Base-by-base conservation (phyloP, 1,139 yeast genomes). In the Suhomyces panamericanus region DNA sequence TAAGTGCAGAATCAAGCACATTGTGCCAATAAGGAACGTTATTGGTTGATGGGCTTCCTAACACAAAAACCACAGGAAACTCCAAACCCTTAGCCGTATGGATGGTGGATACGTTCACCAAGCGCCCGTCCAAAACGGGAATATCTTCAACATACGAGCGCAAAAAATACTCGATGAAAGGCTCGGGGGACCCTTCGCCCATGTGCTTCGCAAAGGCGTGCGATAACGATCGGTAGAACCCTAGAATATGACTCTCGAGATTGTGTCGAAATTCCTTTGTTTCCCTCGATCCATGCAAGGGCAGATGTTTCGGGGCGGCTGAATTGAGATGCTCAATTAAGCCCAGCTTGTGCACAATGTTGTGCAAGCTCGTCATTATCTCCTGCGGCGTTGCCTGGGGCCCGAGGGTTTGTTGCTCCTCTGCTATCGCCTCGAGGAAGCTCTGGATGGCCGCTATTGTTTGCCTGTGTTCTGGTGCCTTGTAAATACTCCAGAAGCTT, bases 11-110 rank as follows among this genome's bases (percentile, higher is more conserved):
- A 13, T 36, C 39, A 29, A 51, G 43, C 6, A 56, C 24, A 1
- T 60, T 45, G 15, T 53, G 52, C 71, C 66, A 57, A 52, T 49
- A 45, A 50, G 55, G 43, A 20, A 45, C 41, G 33, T 33, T 29
- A 17, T 36, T 32, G 38, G 35, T 37, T n/a, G 42, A 35, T 11
- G 46, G 53, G 22, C 64, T 56, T 11, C 78, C 78, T 12, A 77
- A 58, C 8, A 85, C 52, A 58, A 85, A 84, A 0, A 83, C 89
- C 12, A 83, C 70, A 0, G 90, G 89, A 55, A 80, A 83, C 52
- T 85, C 90, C 7, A 84, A 59, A 0, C 93, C 91, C 54, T 85
- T 85, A 1, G 90, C 81, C 1, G 87, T 73, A 59, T 85, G 91
- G 1, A 85, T 75, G 0, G 93, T 85, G 0, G 87, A 80, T 2